phyloP scores from a whole-genome alignment of 176 grass and related monocot genomes.

The Neostapfia colusana region DNA sequence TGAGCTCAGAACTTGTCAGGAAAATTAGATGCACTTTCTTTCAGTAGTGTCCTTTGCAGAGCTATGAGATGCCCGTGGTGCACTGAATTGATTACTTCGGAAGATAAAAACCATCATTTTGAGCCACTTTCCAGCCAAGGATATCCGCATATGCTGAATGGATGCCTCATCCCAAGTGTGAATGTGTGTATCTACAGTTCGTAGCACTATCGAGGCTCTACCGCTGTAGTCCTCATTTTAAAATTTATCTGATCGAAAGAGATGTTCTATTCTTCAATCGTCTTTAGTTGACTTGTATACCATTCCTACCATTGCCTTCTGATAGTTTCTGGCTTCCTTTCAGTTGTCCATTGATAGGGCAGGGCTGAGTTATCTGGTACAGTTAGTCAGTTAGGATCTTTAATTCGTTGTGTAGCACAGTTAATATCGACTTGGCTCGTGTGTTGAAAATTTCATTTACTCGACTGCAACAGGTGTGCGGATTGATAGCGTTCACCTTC shows the following conservation, averaged over 20 bases:
- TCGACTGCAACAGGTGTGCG: not conserved
- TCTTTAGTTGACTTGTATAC: constrained; percentile 26
- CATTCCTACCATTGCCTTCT: constrained; percentile 28
- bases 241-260: constrained; percentile 30
- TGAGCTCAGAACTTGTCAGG: constrained; percentile 21
- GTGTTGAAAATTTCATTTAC: not conserved
- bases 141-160: constrained; percentile 40
- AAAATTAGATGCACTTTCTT: constrained; percentile 15
- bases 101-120: constrained; percentile 19
- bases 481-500: not conserved
- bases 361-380: constrained; percentile 3
- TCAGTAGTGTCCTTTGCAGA: not conserved
- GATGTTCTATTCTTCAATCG: constrained; percentile 26
- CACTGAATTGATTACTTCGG: constrained; percentile 16
- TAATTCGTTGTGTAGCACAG: constrained; percentile 10
- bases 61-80: constrained; percentile 25
- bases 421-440: constrained; percentile 16
- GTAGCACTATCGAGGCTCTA: constrained; percentile 15
- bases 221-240: not conserved
- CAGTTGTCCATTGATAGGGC: constrained; percentile 32
- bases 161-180: constrained; percentile 30
- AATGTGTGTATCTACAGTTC: constrained; percentile 13
- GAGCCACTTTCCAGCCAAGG: not conserved
- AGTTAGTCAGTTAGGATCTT: not conserved
- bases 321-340: constrained; percentile 15